Percentiles rank a stretch among this genome's conserved stretches.
These are phyloP conservation scores for Elongisporangium anandrum DNA, from an alignment of 352 stramenopile genomes.

Conservation along the genomic window DNA sequence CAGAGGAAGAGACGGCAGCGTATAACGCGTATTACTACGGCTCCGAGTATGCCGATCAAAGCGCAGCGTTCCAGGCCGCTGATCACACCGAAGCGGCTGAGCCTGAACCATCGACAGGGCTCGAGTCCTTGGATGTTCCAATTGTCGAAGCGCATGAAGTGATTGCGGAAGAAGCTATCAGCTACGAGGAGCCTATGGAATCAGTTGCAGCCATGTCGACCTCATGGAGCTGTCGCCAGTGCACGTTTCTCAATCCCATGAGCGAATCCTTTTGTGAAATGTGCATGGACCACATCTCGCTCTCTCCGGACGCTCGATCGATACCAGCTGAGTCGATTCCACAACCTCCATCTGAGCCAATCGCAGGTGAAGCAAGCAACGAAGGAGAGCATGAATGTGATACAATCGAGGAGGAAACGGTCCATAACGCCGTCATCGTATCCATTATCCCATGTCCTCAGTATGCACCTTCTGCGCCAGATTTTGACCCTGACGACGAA, in stretches of 20 bases:
- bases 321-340: no score
- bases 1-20: slow-evolving; percentile 2
- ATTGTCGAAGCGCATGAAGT: slow-evolving; percentile 41
- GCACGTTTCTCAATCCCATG: slow-evolving; percentile 54
- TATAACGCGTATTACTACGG: slow-evolving; percentile 13
- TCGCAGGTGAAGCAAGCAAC: background rate
- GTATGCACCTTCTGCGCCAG: background rate
- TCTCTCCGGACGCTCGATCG: slow-evolving; percentile 12
- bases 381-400: background rate
- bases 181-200: slow-evolving; percentile 6
- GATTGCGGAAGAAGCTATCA: slow-evolving; percentile 22
- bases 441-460: background rate
- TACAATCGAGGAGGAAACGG: background rate
- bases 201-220: background rate
- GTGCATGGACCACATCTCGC: slow-evolving; percentile 50
- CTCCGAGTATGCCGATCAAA: slow-evolving; percentile 3
- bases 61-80: background rate
- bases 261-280: slow-evolving; percentile 59
- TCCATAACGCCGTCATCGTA: background rate
- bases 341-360: no score
- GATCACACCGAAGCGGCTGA: background rate
- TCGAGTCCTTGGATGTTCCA: background rate
- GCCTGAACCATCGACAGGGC: background rate
- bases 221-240: slow-evolving; percentile 53
- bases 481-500: background rate